Base-by-base conservation (phyloP, 257 asterid genomes). In the Gardenia jasminoides region DNA sequence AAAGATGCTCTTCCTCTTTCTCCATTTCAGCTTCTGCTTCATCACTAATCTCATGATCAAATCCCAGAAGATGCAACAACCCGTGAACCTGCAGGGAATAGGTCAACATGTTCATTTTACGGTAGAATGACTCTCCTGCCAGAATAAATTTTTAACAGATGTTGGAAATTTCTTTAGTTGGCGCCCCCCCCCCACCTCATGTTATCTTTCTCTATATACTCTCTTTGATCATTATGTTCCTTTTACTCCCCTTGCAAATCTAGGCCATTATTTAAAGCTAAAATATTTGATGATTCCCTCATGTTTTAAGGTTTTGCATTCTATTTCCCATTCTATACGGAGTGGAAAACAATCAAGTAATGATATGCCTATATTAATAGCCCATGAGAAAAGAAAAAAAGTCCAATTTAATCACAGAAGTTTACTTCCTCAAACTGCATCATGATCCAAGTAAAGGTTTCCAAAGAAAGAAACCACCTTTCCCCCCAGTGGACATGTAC, bases 1-100 rank as follows among this genome's bases (percentile, higher is more conserved):
- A 83, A 78, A 93, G 85, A 83, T 79, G 81, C 84, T 91, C 96
- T 91, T 96, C 98, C 85, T 87, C 93, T 79, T 86, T 91, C 92
- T 93, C 98, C 99, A 96, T 96, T 89, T 96, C 99, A 77, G 87
- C 80, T 85, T 96, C 99, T 74, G 99, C 99, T 81, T 96, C 97
- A 48, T 92, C 93, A 43, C 98, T 93, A 72, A 93, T 85, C 89
- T 96, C 99, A 79, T 96, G 99, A 87, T 96, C 99, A 44, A 96
- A 96, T 77, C 99, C 99, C 91, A 96, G 73, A 79, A 96, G 97
- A 88, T 96, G 99, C 47, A 96, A 88, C 86, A 96, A 85, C 66
- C 98, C 99, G 79, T 96, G 99, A 90, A 96, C 98, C 99, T 96
- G 77, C 36, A 76, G 79, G 72, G 72, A 80, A 56, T 54, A 80